Conservation (phyloP, 164 flowering plant genomes). For the Saururus chinensis region DNA sequence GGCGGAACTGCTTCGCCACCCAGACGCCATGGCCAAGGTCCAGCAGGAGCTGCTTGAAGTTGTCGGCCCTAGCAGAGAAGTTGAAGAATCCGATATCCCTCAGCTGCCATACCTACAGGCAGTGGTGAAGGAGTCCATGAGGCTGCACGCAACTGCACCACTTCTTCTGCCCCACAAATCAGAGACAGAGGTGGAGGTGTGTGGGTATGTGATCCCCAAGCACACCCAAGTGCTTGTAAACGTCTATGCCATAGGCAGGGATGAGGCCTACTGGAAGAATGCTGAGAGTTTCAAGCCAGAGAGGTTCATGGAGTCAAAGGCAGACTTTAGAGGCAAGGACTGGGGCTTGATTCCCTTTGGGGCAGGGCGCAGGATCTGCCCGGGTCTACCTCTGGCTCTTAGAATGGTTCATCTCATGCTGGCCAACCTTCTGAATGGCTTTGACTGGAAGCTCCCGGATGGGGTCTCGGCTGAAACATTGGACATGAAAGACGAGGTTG, state of each 20-base stretch:
- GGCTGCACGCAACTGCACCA: conserved; percentile 4
- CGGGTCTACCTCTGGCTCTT: conserved; percentile 6
- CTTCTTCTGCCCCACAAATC: conserved; percentile 6
- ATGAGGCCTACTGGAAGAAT: neutral
- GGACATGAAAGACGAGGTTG: conserved; percentile 13
- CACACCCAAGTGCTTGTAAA: conserved; percentile 4
- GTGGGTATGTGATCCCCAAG: conserved; percentile 1
- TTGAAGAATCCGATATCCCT: conserved; percentile 4
- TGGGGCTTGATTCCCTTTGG: conserved; percentile 12
- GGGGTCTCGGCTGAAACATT: conserved; percentile 3
- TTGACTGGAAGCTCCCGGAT: conserved; percentile 9
- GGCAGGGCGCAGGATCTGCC: conserved; percentile 13
- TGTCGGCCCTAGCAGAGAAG: conserved; percentile 6
- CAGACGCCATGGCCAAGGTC: conserved; percentile 8
- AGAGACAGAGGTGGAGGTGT: neutral
- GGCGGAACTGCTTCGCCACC: conserved; percentile 19
- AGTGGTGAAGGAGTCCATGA: conserved; percentile 3
- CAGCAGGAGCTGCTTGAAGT: conserved; percentile 8
- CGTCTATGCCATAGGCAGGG: conserved; percentile 5
- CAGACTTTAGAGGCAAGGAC: neutral
- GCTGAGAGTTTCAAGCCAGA: conserved; percentile 19
- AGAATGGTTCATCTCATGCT: conserved; percentile 14
- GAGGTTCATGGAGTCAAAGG: conserved; percentile 17
- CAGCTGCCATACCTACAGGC: conserved; percentile 4
- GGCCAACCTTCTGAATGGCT: conserved; percentile 10